Evolutionary conservation across 345 rosid genomes (phyloP).

Genomic region (Microthlaspi erraticum): DNA sequence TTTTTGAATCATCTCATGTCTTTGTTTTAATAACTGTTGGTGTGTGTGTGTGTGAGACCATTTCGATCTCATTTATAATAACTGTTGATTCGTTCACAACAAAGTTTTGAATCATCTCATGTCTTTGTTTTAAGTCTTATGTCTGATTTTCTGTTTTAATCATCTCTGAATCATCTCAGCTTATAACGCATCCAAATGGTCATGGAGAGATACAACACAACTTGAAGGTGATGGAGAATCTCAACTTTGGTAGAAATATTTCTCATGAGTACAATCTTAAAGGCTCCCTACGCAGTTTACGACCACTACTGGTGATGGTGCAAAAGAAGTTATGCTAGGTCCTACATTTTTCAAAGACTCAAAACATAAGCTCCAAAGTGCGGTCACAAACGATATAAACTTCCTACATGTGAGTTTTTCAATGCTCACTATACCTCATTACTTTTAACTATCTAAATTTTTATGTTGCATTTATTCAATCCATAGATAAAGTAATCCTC

Average conservation of each 20-base stretch:
- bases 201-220: conserved; percentile 67
- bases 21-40: too few relatives aligned
- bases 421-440: background rate
- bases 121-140: too few relatives aligned
- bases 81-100: too few relatives aligned
- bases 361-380: conserved; percentile 64
- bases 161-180: too few relatives aligned
- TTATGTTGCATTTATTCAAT: background rate
- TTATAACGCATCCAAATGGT: conserved; percentile 56
- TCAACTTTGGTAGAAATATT: conserved; percentile 61
- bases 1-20: too few relatives aligned
- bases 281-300: conserved; percentile 61
- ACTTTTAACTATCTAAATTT: background rate
- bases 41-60: too few relatives aligned
- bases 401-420: conserved; percentile 70
- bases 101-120: too few relatives aligned
- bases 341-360: conserved; percentile 72
- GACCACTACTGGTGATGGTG: conserved; percentile 47
- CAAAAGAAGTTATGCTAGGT: conserved; percentile 71
- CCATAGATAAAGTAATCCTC: background rate
- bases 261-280: conserved; percentile 79
- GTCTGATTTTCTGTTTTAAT: too few relatives aligned
- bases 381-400: conserved; percentile 78
- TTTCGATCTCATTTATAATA: too few relatives aligned
- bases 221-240: conserved; percentile 93